Percentiles rank a stretch among this genome's conserved stretches.
Conservation (phyloP, 331 rosid species). For the Malus hybrid region DNA sequence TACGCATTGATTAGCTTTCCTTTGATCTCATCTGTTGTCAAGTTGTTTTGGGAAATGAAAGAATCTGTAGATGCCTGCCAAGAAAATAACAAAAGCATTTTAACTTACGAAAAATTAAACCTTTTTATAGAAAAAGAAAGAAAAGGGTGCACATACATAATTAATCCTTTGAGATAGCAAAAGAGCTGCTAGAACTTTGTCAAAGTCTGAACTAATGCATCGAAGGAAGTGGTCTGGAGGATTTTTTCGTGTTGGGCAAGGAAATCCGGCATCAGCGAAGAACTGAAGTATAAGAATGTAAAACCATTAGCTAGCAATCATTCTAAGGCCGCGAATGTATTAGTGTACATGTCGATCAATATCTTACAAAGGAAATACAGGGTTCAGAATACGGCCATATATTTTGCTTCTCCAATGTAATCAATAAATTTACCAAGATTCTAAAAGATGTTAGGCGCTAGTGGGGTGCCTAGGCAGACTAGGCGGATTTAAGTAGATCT, state of each 20-base stretch:
- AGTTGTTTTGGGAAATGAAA: not conserved
- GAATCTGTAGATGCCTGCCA: slow-evolving; percentile 7
- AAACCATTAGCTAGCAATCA: not conserved
- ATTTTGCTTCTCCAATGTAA: not conserved
- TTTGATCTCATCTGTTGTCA: slow-evolving; percentile 16
- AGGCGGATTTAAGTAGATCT: too few relatives aligned
- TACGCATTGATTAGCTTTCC: slow-evolving; percentile 4
- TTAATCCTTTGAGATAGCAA: not conserved
- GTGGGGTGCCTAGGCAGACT: too few relatives aligned
- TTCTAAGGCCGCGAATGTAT: not conserved
- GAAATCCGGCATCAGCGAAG: slow-evolving; percentile 15
- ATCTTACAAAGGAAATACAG: not conserved
- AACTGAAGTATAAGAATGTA: not conserved
- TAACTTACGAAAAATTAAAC: not conserved
- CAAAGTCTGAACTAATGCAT: slow-evolving; percentile 16
- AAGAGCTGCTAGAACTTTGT: not conserved
- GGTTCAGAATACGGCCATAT: not conserved
- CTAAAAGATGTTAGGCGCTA: too few relatives aligned
- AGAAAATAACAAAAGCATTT: not conserved
- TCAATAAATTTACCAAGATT: too few relatives aligned
- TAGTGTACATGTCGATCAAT: not conserved
- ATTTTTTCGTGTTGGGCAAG: slow-evolving; percentile 15
- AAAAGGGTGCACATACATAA: not conserved
- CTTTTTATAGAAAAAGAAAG: not conserved
- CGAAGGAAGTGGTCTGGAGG: slow-evolving; percentile 21